Conservation (phyloP, 148 eudicot genomes). For the Vaccinium corymbosum region DNA sequence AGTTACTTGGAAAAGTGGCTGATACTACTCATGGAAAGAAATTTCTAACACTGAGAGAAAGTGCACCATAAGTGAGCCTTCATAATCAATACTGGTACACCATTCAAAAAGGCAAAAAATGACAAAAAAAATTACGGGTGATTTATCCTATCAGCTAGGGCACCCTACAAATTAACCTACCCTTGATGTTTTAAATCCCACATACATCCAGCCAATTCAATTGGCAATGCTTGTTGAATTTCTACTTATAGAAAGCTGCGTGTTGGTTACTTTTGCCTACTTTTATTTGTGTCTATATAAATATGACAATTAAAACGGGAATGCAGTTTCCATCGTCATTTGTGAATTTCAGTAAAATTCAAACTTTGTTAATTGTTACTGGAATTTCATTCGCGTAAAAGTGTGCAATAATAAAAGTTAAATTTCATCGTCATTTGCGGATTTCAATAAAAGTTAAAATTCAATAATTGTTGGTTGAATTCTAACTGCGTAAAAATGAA, state of each 20-base stretch:
- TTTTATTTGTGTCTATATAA: too few relatives aligned
- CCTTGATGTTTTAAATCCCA: neutral
- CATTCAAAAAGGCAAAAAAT: neutral
- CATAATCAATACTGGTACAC: neutral
- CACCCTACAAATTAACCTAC: neutral
- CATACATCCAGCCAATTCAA: too few relatives aligned
- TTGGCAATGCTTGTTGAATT: neutral
- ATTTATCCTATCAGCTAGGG: neutral
- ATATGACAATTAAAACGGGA: too few relatives aligned
- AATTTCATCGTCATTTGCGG: too few relatives aligned
- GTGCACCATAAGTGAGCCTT: neutral
- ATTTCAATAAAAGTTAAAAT: too few relatives aligned
- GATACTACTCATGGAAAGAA: neutral
- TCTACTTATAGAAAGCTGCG: neutral
- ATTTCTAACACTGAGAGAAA: neutral
- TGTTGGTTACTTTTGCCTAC: neutral
- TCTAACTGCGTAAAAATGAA: too few relatives aligned
- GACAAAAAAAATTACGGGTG: neutral
- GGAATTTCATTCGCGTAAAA: too few relatives aligned
- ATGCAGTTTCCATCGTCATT: too few relatives aligned
- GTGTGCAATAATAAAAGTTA: too few relatives aligned
- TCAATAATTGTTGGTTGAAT: too few relatives aligned
- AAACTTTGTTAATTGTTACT: too few relatives aligned
- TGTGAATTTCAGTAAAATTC: too few relatives aligned
- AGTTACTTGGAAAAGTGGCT: neutral